phyloP scores from a whole-genome alignment of 163 green algal genomes.

The Picocystis sp. region DNA sequence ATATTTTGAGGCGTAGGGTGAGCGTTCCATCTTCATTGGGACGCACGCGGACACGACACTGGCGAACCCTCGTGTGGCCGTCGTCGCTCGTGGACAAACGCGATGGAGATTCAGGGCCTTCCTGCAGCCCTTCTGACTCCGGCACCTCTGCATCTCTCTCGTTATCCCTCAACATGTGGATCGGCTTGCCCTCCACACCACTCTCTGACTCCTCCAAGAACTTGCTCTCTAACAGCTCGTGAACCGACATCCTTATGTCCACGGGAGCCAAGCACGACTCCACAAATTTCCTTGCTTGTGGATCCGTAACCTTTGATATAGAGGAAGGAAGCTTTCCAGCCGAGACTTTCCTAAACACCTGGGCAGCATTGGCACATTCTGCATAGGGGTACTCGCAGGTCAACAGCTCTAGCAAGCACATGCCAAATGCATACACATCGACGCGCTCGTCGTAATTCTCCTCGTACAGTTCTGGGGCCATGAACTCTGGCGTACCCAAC shows the following conservation, averaged over 20 bases:
- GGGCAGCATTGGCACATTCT: slow-evolving; percentile 93
- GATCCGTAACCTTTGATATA: slow-evolving; percentile 9
- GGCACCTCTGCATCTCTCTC: slow-evolving; percentile 18
- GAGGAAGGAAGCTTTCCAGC: no score
- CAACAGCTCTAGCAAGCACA: slow-evolving; percentile 82
- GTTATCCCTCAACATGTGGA: slow-evolving; percentile 4
- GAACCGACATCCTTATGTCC: slow-evolving; percentile 33
- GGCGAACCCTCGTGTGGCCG: no score
- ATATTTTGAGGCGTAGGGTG: no score
- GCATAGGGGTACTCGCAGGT: slow-evolving; percentile 95
- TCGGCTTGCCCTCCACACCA: neutral
- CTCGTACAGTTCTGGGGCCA: slow-evolving; percentile 98
- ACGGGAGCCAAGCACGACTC: slow-evolving; percentile 34
- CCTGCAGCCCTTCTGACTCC: slow-evolving; percentile 29
- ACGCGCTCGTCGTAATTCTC: slow-evolving; percentile 98
- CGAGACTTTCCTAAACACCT: slow-evolving; percentile 96
- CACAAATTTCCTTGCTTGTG: slow-evolving; percentile 25
- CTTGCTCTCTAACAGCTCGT: slow-evolving; percentile 39
- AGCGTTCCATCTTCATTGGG: no score
- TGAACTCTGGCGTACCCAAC: slow-evolving; percentile 85
- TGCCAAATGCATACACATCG: slow-evolving; percentile 92
- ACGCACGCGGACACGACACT: no score
- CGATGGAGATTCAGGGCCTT: neutral
- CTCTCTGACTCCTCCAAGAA: neutral
- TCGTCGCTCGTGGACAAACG: slow-evolving; percentile 10